Base-by-base conservation (phyloP, 2,329 filamentous ascomycete genomes). In the Aureobasidium sp. region DNA sequence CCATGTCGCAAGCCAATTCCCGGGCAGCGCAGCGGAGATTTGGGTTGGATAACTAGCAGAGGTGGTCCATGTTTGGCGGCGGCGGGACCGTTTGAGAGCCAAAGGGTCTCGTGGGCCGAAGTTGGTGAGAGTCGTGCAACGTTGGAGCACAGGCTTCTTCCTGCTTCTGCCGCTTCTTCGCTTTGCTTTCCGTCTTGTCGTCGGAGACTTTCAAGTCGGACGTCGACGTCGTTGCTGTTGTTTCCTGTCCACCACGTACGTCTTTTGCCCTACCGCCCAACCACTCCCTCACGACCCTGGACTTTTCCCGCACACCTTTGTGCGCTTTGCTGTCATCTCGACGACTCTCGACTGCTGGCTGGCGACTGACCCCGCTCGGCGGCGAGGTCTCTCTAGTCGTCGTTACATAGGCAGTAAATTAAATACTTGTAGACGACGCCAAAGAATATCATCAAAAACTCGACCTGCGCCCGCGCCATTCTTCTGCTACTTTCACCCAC, bases 11-110 rank as follows among this genome's bases (percentile, higher is more conserved):
- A 47, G 27, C 55, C 35, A 15, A 25, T 23, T 27, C 35, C 55
- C 27, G 31, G 43, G 43, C 42, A 58, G 55, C 55, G 43, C 42
- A 58, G 55, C 55, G 55, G 55, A 58, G 55, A 58, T 58, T 58
- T 47, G 55, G 42, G 23, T 46, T 42, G 37, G 19, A 51, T n/a
- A n/a, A n/a, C 37, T 23, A 29, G 29, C 8, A 46, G 43, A 35
- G 35, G 38, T 57, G 53, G 53, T 33, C 51, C 51, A 55, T 42
- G 51, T 55, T 46, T 49, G 27, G 55, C 55, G 54, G 54, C 55
- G 43, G 55, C 55, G 29, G 55, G 42, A 58, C 55, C 55, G 55
- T 58, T 58, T 57, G 40, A 43, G 27, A 42, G 40, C 53, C 53
- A 57, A 11, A 58, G 42, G 55, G 55, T 58, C 55, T 58, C 42